These are phyloP conservation scores for Phytophthora parvispora DNA, from an alignment of 352 stramenopile species.

Conservation along the genomic window DNA sequence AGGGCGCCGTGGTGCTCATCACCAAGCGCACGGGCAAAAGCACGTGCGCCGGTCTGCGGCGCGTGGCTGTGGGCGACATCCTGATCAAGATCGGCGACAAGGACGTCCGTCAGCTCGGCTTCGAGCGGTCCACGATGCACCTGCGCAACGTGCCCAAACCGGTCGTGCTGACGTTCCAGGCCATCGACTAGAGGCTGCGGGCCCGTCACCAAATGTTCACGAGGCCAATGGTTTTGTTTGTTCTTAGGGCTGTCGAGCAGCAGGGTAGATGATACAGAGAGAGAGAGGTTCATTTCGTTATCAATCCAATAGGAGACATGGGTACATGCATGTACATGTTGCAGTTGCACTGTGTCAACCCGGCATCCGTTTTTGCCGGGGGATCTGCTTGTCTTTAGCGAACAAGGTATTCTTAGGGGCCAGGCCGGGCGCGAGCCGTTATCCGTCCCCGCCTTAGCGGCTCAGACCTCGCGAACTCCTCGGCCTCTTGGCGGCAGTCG, in stretches of 20 bases:
- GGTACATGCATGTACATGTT: slow-evolving; percentile 6
- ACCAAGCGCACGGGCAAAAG: slow-evolving; percentile 85
- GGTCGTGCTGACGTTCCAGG: slow-evolving; percentile 82
- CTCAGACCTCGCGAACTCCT: slow-evolving; percentile 13
- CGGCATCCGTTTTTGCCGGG: slow-evolving; percentile 1
- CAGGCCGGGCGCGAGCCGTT: slow-evolving; percentile 10
- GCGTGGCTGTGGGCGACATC: slow-evolving; percentile 82
- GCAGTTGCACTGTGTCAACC: background rate
- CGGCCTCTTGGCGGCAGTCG: slow-evolving; percentile 26
- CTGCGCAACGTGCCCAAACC: slow-evolving; percentile 82
- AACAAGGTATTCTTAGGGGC: slow-evolving; percentile 23
- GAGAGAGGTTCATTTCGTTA: slow-evolving; percentile 26
- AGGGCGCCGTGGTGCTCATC: slow-evolving; percentile 76
- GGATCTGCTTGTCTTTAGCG: background rate
- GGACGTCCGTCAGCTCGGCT: slow-evolving; percentile 74
- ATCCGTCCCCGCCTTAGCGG: slow-evolving; percentile 11
- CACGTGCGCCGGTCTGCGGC: slow-evolving; percentile 78
- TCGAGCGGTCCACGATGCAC: slow-evolving; percentile 80
- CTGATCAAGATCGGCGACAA: slow-evolving; percentile 82
- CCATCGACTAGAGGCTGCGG: slow-evolving; percentile 60
- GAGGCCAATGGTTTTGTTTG: slow-evolving; percentile 30
- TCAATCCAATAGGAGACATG: slow-evolving; percentile 10
- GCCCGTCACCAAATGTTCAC: background rate
- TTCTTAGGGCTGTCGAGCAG: slow-evolving; percentile 21
- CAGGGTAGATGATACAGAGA: slow-evolving; percentile 14